These are phyloP conservation scores for Russula emetica DNA, from an alignment of 768 basidiomycete species.

Conservation along the genomic window DNA sequence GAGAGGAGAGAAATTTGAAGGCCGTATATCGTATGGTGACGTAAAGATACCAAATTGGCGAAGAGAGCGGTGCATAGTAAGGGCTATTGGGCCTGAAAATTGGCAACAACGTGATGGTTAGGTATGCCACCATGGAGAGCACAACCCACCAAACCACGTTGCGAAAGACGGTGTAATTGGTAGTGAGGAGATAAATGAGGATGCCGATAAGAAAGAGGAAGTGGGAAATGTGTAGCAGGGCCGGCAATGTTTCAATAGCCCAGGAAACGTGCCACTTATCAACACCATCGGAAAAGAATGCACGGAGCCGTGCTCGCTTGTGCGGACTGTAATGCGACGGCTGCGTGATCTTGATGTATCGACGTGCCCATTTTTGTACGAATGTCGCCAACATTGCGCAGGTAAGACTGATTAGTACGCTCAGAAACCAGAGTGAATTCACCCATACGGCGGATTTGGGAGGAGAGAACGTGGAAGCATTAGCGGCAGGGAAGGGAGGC, in stretches of 20 bases:
- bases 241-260: conserved; percentile 10
- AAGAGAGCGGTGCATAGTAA: conserved; percentile 5
- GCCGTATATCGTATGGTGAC: background rate
- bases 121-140: background rate
- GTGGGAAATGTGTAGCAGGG: conserved; percentile 17
- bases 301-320: conserved; percentile 12
- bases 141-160: background rate
- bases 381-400: conserved; percentile 11
- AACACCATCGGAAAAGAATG: conserved; percentile 6
- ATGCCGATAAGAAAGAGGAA: conserved; percentile 24
- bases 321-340: background rate
- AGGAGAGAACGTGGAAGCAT: conserved; percentile 5
- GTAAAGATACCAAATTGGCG: background rate
- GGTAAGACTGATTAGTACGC: conserved; percentile 7
- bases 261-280: background rate
- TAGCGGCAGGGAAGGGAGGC: background rate
- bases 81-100: conserved; percentile 1
- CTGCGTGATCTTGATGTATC: conserved; percentile 10
- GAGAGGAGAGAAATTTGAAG: background rate
- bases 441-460: conserved; percentile 1
- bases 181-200: conserved; percentile 1
- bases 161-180: background rate
- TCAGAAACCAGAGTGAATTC: conserved; percentile 15
- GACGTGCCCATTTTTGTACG: conserved; percentile 17
- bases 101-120: background rate